Evolutionary conservation across 208 protist species (phyloP), one percentile per base, ranked within the genome.

Genomic region (Lotmaria passim): DNA sequence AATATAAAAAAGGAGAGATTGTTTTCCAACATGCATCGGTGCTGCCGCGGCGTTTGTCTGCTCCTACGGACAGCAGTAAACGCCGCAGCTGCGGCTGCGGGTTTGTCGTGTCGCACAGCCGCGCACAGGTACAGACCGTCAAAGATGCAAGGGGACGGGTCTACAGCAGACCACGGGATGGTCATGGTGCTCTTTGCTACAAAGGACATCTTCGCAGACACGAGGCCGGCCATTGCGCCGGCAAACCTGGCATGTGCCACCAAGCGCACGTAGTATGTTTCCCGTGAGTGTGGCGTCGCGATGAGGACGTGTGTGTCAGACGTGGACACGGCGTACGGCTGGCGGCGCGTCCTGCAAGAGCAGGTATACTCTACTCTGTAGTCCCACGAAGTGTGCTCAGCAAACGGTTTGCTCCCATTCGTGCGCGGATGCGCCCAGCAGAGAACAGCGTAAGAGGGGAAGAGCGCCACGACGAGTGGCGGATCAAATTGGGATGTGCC

Each of bases 341-440:
- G 21, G 26, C 82, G 63, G 30, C 61, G 61, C 12, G 53, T 56
- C 15, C 47, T 24, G 34, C 75, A 84, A 11, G 80, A 39, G 36
- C 78, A 82, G 52, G 34, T 79, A 77, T 86, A 91, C 73, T 91
- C 85, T 1, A 90, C 62, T 21, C 67, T 48, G 53, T 91, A 93
- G 19, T 73, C 44, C 88, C 88, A 93, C 34, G 39, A 67, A 0
- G 73, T 65, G 36, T 64, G 39, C 8, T 81, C 63, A 6, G 55
- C 56, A 7, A 79, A 65, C 19, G 63, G 11, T 3, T 24, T 59
- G 2, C 12, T 57, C 39, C 26, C 43, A 17, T 15, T 2, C 0
- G 39, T 15, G 28, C 56, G 66, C 23, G 86, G 82, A 6, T 44
- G 75, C 23, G 75, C 58, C 87, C 87, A 93, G 47, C 46, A 76